Evolutionary conservation across 139 green algal genomes (phyloP).

Genomic region (Tetraselmis striata): DNA sequence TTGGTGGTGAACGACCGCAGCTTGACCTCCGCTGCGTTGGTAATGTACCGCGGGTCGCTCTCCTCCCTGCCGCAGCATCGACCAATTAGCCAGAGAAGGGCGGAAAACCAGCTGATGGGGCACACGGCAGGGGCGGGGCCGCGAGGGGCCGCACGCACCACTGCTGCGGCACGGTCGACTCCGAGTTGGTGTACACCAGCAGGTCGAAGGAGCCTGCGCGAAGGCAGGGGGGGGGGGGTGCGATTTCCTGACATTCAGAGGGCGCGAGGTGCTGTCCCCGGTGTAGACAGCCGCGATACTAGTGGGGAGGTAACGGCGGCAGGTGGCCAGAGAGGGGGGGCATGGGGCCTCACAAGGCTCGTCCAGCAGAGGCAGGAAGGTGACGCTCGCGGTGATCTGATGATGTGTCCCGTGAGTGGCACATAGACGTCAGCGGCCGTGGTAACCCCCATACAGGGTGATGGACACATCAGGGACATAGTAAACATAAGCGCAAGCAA

Average conservation of each 20-base stretch:
- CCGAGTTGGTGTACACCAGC: constrained; percentile 79
- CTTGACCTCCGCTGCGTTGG: constrained; percentile 68
- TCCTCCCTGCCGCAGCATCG: constrained; percentile 79
- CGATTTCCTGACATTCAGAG: constrained; percentile 2
- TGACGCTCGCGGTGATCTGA: constrained; percentile 91
- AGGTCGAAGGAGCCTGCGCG: constrained; percentile 86
- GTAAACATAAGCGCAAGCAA: too few relatives aligned
- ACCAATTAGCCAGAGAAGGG: too few relatives aligned
- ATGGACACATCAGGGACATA: too few relatives aligned
- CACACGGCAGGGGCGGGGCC: neutral
- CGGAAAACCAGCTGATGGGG: neutral
- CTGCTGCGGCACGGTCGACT: constrained; percentile 63
- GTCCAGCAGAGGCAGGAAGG: constrained; percentile 90
- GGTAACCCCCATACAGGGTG: too few relatives aligned
- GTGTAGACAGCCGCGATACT: too few relatives aligned
- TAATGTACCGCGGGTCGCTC: constrained; percentile 76
- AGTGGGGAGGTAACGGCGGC: too few relatives aligned
- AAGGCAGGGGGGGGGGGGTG: neutral
- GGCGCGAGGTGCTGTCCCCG: too few relatives aligned
- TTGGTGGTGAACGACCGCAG: constrained; percentile 90
- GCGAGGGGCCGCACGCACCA: constrained; percentile 47
- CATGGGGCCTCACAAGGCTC: constrained; percentile 62
- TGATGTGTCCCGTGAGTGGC: too few relatives aligned
- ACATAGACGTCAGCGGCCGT: too few relatives aligned
- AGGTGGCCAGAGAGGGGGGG: too few relatives aligned